Percentiles rank a stretch among this genome's conserved stretches.
phyloP scores from a whole-genome alignment of 306 rosid species.

The Sesbania bispinosa region DNA sequence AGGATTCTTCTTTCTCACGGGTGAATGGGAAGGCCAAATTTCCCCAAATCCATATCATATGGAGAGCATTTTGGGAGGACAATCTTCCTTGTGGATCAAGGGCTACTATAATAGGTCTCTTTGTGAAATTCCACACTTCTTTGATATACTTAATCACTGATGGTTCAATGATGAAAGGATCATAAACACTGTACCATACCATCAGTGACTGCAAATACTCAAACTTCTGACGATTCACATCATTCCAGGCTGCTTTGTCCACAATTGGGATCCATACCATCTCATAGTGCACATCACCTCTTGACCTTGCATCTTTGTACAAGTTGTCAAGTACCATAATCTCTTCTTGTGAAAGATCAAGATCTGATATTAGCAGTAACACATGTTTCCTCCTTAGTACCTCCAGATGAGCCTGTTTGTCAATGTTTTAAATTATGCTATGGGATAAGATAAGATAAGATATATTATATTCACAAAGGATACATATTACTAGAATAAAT shows the following conservation, averaged over 20 bases:
- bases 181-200: constrained; percentile 60
- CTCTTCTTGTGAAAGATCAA: constrained; percentile 68
- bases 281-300: constrained; percentile 47
- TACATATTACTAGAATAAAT: neutral
- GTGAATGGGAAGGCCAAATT: constrained; percentile 75
- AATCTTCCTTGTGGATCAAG: constrained; percentile 81
- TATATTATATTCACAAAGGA: neutral
- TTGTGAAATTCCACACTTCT: constrained; percentile 63
- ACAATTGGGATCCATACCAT: constrained; percentile 81
- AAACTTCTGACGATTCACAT: constrained; percentile 33
- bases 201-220: constrained; percentile 52
- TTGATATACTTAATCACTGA: constrained; percentile 61
- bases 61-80: constrained; percentile 58
- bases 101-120: constrained; percentile 67
- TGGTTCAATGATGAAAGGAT: constrained; percentile 58
- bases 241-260: constrained; percentile 39
- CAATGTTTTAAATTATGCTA: neutral
- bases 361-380: constrained; percentile 74
- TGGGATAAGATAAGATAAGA: too few species aligned
- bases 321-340: constrained; percentile 45
- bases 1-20: constrained; percentile 54
- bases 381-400: constrained; percentile 73
- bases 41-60: constrained; percentile 90
- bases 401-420: constrained; percentile 55
- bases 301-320: constrained; percentile 35